Evolutionary conservation across 169 alveolate genomes (phyloP), one percentile per base, ranked within the genome.

Genomic region (Plasmodium inui): DNA sequence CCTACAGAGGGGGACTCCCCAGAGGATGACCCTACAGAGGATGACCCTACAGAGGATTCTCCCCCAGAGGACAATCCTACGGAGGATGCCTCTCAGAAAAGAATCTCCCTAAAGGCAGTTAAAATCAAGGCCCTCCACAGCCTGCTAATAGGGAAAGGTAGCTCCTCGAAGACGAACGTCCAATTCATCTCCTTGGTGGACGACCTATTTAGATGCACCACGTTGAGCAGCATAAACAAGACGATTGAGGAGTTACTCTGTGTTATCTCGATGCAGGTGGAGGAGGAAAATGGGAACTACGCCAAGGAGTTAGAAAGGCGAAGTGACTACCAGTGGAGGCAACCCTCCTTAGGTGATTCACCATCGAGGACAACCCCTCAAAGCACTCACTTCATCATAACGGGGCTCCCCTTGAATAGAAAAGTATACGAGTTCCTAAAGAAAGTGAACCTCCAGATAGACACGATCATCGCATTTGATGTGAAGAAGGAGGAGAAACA

Each of bases 351-450:
- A 67, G 30, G 37, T 19, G 41, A 10, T 26, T n/a, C 37, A 3
- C 76, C 37, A 22, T 67, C 14, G 26, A 26, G 37, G 9, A 26
- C 76, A 19, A 9, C 37, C 76, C 17, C 37, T 19, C 41, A 26
- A 28, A 26, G 76, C 14, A 67, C 76, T 17, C 30, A 32, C n/a
- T 84, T 61, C 70, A 70, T 89, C n/a, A 50, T 89, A 37, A 79
- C 76, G 50, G 94, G 94, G 7, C 34, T 89, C 1, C 94, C 94
- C 30, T 41, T 89, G 82, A 55, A 79, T 44, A 79, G 19, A 3
- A 89, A 72, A 9, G 67, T 89, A 10, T 89, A 17, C 50, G 37
- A n/a, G 12, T 78, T 57, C 55, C 82, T 89, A 32, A 78, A 89
- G 41, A 55, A 70, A 37, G 70, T 89, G 83, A 80, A 89, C 32